Evolutionary conservation across 768 basidiomycete species (phyloP), one percentile per base, ranked within the genome.

Genomic region (Ramaria sp.): DNA sequence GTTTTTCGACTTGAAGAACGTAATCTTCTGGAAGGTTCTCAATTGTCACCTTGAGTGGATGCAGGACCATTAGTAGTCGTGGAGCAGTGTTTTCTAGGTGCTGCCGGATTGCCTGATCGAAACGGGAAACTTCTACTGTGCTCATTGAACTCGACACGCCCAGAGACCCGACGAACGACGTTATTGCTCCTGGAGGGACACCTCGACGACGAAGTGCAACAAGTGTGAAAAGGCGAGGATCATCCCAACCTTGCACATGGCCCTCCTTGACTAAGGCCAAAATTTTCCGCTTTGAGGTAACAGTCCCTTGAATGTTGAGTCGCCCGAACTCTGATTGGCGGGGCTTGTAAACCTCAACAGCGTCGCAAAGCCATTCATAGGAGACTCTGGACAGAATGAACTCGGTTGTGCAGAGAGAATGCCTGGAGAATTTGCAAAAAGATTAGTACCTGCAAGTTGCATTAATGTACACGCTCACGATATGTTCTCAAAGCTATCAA

Each of bases 361-460:
- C 91, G 65, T 99, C 95, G 63, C 96, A 99, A 12, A 99, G 78
- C 96, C 96, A 99, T 63, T 99, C 96, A 66, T 99, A 98, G 0
- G 96, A 96, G 64, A 92, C 88, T 52, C 96, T 87, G 2, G 96
- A 93, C 20, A 84, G 82, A 61, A 98, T 84, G 67, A 99, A 99
- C 67, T 99, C 96, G 37, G 81, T 82, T 0, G 96, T 99, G 64
- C 96, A 99, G 5, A 99, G 75, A 0, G 96, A 98, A 72, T 99
- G 96, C 24, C 95, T 98, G 56, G 15, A 25, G 43, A 3, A 9
- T 28, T 4, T 34, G 34, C 49, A 56, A 25, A 10, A 13, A 48
- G 27, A 50, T 53, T 3, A 44, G 22, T 16, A 16, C 51, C 28
- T 44, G 44, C 25, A 41, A 25, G 32, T 7, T 49, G 50, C 30